Conservation (phyloP, 2,329 filamentous ascomycete genomes). For the Ophiostoma himal-ulmi region DNA sequence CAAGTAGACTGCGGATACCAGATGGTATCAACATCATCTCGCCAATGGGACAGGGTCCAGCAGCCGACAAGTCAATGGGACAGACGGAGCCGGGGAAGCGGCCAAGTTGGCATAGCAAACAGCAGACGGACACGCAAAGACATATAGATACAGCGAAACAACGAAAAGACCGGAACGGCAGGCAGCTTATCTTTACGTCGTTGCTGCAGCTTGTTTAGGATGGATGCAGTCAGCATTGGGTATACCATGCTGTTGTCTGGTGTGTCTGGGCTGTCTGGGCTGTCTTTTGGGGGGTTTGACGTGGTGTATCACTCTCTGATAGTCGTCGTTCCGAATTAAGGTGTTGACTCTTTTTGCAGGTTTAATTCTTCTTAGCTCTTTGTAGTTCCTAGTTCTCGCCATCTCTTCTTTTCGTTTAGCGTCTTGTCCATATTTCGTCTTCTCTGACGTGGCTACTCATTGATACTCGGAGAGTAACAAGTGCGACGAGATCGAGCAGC, state of each 20-base stretch:
- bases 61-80: not conserved
- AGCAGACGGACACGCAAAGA: not conserved
- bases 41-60: not conserved
- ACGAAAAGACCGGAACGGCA: not conserved
- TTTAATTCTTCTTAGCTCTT: not conserved
- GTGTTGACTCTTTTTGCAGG: not conserved
- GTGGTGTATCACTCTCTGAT: not conserved
- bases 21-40: not conserved
- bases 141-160: not conserved
- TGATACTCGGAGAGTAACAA: not conserved
- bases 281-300: not conserved
- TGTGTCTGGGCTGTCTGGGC: not conserved
- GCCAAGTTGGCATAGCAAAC: not conserved
- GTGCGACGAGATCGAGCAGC: not conserved
- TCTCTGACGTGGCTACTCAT: not conserved
- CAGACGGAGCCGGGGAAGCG: not conserved
- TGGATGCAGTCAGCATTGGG: conserved; percentile 1
- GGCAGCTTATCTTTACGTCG: not conserved
- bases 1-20: not conserved
- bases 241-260: not conserved
- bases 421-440: not conserved
- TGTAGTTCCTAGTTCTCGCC: not conserved
- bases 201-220: not conserved
- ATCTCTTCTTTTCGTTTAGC: not conserved
- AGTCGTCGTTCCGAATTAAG: not conserved